Evolutionary conservation across 257 asterid species (phyloP).

Genomic region (Anisodus acutangulus): DNA sequence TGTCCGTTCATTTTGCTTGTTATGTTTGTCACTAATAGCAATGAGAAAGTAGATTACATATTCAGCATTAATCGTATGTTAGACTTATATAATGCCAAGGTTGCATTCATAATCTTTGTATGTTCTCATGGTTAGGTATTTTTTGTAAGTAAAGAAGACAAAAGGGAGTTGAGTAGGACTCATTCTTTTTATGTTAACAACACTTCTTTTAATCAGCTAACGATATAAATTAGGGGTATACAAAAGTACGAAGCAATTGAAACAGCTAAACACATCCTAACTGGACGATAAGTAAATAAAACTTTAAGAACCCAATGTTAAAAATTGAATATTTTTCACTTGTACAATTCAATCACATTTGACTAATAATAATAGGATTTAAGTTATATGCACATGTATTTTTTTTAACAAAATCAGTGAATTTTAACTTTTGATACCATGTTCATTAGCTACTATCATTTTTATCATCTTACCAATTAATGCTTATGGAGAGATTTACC

Average conservation of each 20-base stretch:
- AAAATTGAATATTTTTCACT: neutral
- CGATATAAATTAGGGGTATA: neutral
- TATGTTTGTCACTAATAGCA: neutral
- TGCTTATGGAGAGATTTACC: too few species aligned
- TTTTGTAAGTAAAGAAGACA: constrained; percentile 35
- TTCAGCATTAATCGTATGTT: constrained; percentile 26
- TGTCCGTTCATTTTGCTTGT: constrained; percentile 46
- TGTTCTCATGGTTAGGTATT: constrained; percentile 44
- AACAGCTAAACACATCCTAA: neutral
- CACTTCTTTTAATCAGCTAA: neutral
- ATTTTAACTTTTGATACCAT: too few species aligned
- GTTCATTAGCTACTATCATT: too few species aligned
- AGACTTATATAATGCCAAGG: constrained; percentile 43
- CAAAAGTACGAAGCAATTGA: neutral
- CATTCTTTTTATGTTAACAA: constrained; percentile 16
- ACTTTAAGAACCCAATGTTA: too few species aligned
- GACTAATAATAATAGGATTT: neutral
- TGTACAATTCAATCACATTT: neutral
- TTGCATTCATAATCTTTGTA: constrained; percentile 56
- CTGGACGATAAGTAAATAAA: too few species aligned
- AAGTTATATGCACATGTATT: neutral
- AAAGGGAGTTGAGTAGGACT: constrained; percentile 3
- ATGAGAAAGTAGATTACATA: constrained; percentile 34
- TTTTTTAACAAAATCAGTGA: too few species aligned
- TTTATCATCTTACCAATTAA: too few species aligned